These are phyloP conservation scores for Phytomonas francai DNA, from an alignment of 208 protist genomes.

Conservation along the genomic window DNA sequence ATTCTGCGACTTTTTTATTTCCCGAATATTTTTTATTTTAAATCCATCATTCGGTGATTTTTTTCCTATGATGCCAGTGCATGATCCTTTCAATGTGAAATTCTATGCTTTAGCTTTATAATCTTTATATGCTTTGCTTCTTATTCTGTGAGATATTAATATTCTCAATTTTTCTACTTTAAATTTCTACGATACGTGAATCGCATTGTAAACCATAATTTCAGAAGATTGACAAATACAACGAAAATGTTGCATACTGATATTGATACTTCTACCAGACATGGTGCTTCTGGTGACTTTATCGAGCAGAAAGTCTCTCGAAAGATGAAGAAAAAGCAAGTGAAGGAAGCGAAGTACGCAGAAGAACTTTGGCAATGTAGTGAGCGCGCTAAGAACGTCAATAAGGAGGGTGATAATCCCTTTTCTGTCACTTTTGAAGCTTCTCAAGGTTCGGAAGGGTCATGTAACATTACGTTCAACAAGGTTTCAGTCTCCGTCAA, in stretches of 20 bases:
- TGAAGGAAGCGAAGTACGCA: slow-evolving; percentile 46
- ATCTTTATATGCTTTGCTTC: too few species aligned
- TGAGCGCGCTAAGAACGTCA: slow-evolving; percentile 49
- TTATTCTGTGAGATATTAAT: too few species aligned
- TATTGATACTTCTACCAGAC: background rate
- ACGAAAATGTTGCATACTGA: background rate
- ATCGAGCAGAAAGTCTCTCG: slow-evolving; percentile 21
- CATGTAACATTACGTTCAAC: slow-evolving; percentile 79
- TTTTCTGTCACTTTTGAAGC: slow-evolving; percentile 74
- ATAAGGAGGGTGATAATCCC: slow-evolving; percentile 62
- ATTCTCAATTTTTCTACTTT: background rate
- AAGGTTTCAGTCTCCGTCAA: slow-evolving; percentile 82
- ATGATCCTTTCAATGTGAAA: too few species aligned
- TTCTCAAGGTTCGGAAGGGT: slow-evolving; percentile 47
- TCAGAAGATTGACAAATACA: background rate
- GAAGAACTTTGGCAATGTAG: slow-evolving; percentile 49
- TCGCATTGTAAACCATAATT: background rate
- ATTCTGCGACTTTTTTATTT: too few species aligned
- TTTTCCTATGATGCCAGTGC: too few species aligned
- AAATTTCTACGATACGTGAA: background rate
- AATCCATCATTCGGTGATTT: too few species aligned
- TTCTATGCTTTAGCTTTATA: too few species aligned
- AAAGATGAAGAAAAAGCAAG: slow-evolving; percentile 62
- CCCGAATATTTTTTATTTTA: too few species aligned
- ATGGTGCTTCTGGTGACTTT: background rate